A percentile compares a stretch with the other conserved stretches of the same genome.
Conservation (phyloP, 345 rosid species). For the Brassica rapa region DNA sequence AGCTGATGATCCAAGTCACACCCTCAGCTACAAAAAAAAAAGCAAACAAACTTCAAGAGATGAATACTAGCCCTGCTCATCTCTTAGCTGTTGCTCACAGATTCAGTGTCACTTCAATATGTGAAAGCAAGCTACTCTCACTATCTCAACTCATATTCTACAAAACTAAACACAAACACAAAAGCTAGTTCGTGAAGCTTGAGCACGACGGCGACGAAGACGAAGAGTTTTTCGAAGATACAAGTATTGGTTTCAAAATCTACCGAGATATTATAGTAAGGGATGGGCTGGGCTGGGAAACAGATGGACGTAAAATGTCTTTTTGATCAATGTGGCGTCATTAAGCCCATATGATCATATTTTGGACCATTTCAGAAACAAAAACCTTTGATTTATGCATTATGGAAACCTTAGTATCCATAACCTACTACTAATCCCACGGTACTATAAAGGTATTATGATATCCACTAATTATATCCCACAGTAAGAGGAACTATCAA, state of each 20-base stretch:
- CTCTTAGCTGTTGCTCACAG: neutral
- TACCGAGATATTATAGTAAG: slow-evolving; percentile 34
- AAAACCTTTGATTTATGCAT: neutral
- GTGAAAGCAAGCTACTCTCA: neutral
- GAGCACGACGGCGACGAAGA: slow-evolving; percentile 2
- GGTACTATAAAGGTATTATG: too few relatives aligned
- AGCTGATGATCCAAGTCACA: slow-evolving; percentile 96
- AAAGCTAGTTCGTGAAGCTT: neutral
- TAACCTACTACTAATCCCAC: too few relatives aligned
- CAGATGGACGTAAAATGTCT: slow-evolving; percentile 25
- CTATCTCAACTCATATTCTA: neutral
- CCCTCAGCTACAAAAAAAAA: slow-evolving; percentile 75
- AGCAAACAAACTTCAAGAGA: slow-evolving; percentile 23
- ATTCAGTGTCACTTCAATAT: neutral
- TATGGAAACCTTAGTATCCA: neutral
- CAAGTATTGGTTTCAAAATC: slow-evolving; percentile 47
- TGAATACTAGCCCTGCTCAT: neutral
- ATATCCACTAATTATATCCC: too few relatives aligned
- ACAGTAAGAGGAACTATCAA: neutral
- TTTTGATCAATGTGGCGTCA: neutral
- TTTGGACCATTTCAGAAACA: neutral
- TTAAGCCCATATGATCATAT: slow-evolving; percentile 8
- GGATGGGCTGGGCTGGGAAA: neutral
- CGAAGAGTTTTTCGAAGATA: neutral
- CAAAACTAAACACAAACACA: too few relatives aligned